These are phyloP conservation scores for Trypethelium eluteriae DNA, from an alignment of 495 filamentous ascomycete species.

Conservation along the genomic window DNA sequence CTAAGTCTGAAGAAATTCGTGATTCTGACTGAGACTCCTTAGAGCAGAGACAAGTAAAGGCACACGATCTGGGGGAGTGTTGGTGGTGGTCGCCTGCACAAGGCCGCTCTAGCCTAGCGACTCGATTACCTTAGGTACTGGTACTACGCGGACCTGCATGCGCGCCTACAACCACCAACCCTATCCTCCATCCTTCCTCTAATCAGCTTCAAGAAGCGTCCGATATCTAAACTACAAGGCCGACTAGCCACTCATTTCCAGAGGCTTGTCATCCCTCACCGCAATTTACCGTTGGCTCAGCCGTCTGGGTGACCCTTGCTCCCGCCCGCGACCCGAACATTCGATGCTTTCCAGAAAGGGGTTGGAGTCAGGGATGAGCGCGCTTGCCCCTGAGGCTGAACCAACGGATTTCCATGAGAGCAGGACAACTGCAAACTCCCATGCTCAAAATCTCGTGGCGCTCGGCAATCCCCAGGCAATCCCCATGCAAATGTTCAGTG, in stretches of 20 bases:
- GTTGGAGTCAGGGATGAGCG: background rate
- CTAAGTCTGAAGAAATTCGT: background rate
- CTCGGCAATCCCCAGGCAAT: background rate
- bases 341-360: slow-evolving; percentile 10
- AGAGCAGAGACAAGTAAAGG: background rate
- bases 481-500: background rate
- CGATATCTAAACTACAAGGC: background rate
- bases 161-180: background rate
- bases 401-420: background rate
- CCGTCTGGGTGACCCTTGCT: background rate
- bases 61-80: background rate
- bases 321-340: background rate
- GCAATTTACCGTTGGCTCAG: background rate
- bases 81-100: background rate
- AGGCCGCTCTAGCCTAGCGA: background rate
- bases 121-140: background rate
- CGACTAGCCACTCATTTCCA: slow-evolving; percentile 4
- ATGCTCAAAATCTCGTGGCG: slow-evolving; percentile 2
- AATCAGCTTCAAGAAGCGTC: background rate
- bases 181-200: background rate
- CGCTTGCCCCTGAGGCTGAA: background rate
- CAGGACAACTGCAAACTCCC: background rate
- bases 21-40: background rate
- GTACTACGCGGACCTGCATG: background rate
- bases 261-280: background rate